phyloP scores from a whole-genome alignment of 345 rosid genomes.

The Murraya paniculata region DNA sequence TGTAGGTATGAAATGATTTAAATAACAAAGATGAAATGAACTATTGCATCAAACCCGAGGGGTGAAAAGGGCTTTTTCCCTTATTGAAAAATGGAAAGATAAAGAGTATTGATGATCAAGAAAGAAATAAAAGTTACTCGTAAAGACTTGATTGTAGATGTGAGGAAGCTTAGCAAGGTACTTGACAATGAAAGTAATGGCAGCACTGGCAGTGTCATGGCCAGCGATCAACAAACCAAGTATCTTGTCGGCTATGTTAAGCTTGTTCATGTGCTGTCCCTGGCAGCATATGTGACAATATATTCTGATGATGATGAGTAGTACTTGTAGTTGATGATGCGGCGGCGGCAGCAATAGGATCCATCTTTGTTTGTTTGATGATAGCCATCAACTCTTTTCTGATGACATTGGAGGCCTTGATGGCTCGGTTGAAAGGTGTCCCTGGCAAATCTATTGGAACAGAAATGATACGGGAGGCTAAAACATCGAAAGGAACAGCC shows the following conservation, averaged over 20 bases:
- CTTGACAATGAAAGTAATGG: conserved; percentile 24
- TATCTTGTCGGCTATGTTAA: conserved; percentile 27
- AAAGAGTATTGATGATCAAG: not conserved
- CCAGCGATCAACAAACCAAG: conserved; percentile 28
- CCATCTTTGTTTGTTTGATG: conserved; percentile 22
- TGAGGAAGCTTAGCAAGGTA: conserved; percentile 29
- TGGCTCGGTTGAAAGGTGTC: conserved; percentile 13
- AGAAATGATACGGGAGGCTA: conserved; percentile 17
- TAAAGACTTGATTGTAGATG: conserved; percentile 18
- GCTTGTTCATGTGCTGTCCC: conserved; percentile 31
- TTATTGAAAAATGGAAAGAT: not conserved
- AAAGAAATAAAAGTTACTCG: conserved; percentile 8
- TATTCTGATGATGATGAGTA: conserved; percentile 5
- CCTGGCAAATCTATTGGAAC: conserved; percentile 16
- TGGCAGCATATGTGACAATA: conserved; percentile 30
- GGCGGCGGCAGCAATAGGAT: not conserved
- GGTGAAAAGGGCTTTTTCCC: no score
- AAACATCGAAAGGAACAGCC: conserved; percentile 10
- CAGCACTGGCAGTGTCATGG: conserved; percentile 30
- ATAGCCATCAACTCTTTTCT: conserved; percentile 17
- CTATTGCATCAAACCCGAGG: no score
- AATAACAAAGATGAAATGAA: no score
- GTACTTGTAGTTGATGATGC: no score
- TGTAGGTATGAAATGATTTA: no score
- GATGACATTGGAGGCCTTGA: conserved; percentile 6